Conservation (phyloP, 495 filamentous ascomycete species). For the Jackrogersella multiformis region DNA sequence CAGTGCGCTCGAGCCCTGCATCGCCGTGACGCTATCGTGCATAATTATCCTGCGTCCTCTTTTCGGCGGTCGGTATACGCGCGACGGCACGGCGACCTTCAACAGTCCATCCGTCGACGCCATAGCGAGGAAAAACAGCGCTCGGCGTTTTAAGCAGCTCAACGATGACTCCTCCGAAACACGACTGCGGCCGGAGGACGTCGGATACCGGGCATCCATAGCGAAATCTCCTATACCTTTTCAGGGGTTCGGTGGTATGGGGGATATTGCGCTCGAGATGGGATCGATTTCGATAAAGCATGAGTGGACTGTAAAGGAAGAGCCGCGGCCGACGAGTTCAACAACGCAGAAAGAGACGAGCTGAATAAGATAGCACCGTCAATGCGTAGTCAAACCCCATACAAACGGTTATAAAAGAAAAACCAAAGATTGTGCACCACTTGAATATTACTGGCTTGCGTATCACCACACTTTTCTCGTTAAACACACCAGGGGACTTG, state of each 20-base stretch:
- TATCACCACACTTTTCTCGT: not conserved
- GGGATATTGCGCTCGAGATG: slow-evolving; percentile 32
- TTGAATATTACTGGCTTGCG: too few species aligned
- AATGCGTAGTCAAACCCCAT: not conserved
- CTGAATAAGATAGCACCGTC: not conserved
- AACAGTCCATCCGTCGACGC: slow-evolving; percentile 16
- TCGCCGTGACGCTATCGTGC: slow-evolving; percentile 43
- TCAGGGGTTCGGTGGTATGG: slow-evolving; percentile 20
- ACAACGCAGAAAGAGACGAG: slow-evolving; percentile 7
- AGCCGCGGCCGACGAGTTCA: slow-evolving; percentile 23
- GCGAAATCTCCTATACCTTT: slow-evolving; percentile 31
- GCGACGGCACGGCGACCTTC: slow-evolving; percentile 32
- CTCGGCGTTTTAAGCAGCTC: slow-evolving; percentile 41
- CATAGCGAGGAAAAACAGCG: slow-evolving; percentile 27
- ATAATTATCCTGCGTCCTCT: slow-evolving; percentile 44
- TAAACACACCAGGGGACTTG: not conserved
- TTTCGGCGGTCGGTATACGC: slow-evolving; percentile 34
- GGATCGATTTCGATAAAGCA: slow-evolving; percentile 37
- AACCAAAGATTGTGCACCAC: not conserved
- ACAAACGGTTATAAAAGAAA: not conserved
- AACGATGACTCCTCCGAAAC: slow-evolving; percentile 46
- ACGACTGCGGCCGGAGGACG: slow-evolving; percentile 40
- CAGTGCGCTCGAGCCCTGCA: slow-evolving; percentile 41
- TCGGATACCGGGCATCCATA: slow-evolving; percentile 29
- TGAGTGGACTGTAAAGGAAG: slow-evolving; percentile 39